phyloP scores from a whole-genome alignment of 257 asterid species.

The Catharanthus roseus region DNA sequence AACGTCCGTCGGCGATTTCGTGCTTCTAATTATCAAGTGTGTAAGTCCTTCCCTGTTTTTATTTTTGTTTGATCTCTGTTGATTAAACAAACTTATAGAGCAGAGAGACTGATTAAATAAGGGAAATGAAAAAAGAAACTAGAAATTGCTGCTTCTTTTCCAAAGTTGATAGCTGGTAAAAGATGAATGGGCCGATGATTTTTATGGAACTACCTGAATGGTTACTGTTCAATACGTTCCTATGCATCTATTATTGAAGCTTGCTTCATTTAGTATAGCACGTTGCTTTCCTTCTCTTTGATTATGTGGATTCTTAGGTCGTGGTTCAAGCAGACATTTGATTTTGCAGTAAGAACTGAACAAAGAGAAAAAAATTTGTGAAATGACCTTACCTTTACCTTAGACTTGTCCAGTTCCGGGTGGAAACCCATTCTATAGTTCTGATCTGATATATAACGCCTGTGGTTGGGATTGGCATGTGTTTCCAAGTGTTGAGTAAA shows the following conservation, averaged over 20 bases:
- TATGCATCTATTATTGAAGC: neutral
- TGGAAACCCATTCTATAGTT: neutral
- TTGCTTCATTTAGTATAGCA: no score
- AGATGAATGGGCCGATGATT: neutral
- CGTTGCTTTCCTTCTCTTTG: neutral
- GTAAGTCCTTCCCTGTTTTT: slow-evolving; percentile 58
- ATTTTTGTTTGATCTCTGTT: neutral
- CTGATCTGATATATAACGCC: neutral
- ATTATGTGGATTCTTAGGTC: neutral
- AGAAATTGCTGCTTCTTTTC: neutral
- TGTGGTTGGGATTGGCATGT: neutral
- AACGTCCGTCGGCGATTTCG: slow-evolving; percentile 94
- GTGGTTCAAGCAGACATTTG: neutral
- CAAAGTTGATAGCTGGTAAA: neutral
- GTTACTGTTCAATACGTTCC: neutral
- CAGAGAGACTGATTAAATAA: neutral
- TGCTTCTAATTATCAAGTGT: slow-evolving; percentile 97
- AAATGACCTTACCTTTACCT: neutral
- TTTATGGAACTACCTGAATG: neutral
- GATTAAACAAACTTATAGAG: neutral
- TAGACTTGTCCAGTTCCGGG: neutral
- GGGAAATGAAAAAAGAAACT: neutral
- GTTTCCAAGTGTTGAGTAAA: neutral
- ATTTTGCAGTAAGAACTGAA: neutral
- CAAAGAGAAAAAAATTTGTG: neutral